Evolutionary conservation across 163 green algal genomes (phyloP).

Genomic region (Chlorella variabilis): DNA sequence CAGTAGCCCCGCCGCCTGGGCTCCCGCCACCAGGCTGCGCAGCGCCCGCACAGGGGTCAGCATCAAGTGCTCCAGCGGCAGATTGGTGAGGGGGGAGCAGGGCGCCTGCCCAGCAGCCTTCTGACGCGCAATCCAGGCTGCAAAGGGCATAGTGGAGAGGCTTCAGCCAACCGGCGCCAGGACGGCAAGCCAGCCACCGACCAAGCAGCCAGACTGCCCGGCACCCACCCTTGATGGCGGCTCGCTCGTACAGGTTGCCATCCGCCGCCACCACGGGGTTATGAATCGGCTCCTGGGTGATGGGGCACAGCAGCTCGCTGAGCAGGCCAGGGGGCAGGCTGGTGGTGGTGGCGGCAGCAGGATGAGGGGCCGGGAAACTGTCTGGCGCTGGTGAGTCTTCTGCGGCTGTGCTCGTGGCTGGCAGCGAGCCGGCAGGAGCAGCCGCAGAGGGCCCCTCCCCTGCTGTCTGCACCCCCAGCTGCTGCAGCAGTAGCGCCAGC

Average conservation of each 20-base stretch:
- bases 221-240: conserved; percentile 55
- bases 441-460: no score
- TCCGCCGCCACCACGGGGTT: conserved; percentile 67
- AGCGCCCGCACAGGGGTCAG: no score
- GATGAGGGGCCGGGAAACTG: no score
- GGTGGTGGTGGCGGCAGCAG: neutral
- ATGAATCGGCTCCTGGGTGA: conserved; percentile 68
- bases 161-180: neutral
- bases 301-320: conserved; percentile 65
- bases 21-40: neutral
- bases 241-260: conserved; percentile 69
- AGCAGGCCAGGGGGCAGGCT: neutral
- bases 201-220: neutral
- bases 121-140: conserved; percentile 49
- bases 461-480: no score
- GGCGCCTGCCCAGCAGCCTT: conserved; percentile 35
- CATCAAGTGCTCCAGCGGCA: conserved; percentile 53
- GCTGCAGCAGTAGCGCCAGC: no score
- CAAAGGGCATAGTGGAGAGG: neutral
- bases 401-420: no score
- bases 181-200: no score
- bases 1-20: neutral
- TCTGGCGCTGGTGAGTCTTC: no score
- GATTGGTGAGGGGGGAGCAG: conserved; percentile 75
- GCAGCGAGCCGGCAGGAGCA: no score